A percentile compares a stretch with the other conserved stretches of the same genome.
Evolutionary conservation across 2,329 filamentous ascomycete species (phyloP).

Genomic region (Sporothrix phasma): DNA sequence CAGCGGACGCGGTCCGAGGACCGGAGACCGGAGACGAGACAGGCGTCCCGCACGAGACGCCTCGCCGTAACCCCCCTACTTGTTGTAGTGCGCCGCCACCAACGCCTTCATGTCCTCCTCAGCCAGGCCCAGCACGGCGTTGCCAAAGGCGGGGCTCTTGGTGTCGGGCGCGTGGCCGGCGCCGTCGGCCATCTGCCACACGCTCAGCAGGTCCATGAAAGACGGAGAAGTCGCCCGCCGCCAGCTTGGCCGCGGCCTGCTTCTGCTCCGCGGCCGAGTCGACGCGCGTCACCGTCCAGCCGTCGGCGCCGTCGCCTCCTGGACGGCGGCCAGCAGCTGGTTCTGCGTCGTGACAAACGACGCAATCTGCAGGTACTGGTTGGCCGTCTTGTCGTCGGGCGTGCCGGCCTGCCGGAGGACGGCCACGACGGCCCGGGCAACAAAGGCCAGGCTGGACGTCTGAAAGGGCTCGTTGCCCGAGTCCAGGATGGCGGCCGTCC

Average conservation of each 20-base stretch:
- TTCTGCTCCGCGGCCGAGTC: slow-evolving; percentile 28
- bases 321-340: slow-evolving; percentile 42
- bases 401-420: slow-evolving; percentile 22
- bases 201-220: slow-evolving; percentile 25
- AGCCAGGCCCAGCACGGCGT: slow-evolving; percentile 23
- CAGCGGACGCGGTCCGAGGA: too few relatives aligned
- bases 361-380: slow-evolving; percentile 44
- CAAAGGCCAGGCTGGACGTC: slow-evolving; percentile 21
- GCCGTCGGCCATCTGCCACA: slow-evolving; percentile 29
- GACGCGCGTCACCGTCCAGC: slow-evolving; percentile 37
- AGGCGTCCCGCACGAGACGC: too few relatives aligned
- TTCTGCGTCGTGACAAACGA: slow-evolving; percentile 50
- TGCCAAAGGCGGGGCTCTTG: slow-evolving; percentile 18
- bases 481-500: slow-evolving; percentile 32
- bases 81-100: slow-evolving; percentile 16
- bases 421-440: slow-evolving; percentile 23
- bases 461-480: slow-evolving; percentile 22
- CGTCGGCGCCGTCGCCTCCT: slow-evolving; percentile 33
- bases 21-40: too few relatives aligned
- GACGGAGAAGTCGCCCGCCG: slow-evolving; percentile 30
- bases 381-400: slow-evolving; percentile 24
- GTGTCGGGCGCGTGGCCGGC: slow-evolving; percentile 23
- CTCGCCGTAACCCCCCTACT: too few relatives aligned
- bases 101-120: slow-evolving; percentile 17
- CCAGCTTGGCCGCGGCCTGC: slow-evolving; percentile 33